Conservation (phyloP, 306 rosid species). For the Vigna angularis region DNA sequence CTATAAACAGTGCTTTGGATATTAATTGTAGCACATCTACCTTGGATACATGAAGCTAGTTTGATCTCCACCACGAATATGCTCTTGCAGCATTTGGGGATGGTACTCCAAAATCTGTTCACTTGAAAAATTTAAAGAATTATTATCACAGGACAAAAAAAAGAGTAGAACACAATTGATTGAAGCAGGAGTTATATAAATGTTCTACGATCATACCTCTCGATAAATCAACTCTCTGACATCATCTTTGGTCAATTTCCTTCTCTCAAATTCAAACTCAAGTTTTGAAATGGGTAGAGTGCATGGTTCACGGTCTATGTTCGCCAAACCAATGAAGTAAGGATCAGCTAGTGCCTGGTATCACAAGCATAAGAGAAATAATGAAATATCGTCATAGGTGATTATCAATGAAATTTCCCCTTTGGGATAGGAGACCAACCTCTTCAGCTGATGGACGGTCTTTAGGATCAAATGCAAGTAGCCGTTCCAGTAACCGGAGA, state of each 20-base stretch:
- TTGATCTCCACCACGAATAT: constrained; percentile 92
- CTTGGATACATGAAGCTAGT: constrained; percentile 99
- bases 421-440: constrained; percentile 54
- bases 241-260: constrained; percentile 91
- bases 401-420: constrained; percentile 10
- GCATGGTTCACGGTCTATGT: constrained; percentile 85
- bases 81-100: constrained; percentile 96
- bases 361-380: constrained; percentile 40
- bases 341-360: constrained; percentile 88
- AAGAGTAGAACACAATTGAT: not conserved
- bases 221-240: constrained; percentile 95
- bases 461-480: constrained; percentile 98
- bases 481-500: constrained; percentile 72
- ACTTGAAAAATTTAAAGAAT: constrained; percentile 35
- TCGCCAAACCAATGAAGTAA: constrained; percentile 82
- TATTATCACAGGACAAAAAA: constrained; percentile 21
- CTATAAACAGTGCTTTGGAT: constrained; percentile 4
- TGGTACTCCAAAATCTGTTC: constrained; percentile 98
- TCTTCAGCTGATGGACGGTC: constrained; percentile 94
- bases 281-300: constrained; percentile 96
- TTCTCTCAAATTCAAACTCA: constrained; percentile 95
- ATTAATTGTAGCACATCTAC: constrained; percentile 47
- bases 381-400: constrained; percentile 9
- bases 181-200: constrained; percentile 41
- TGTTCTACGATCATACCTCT: constrained; percentile 64